Evolutionary conservation across 169 alveolate genomes (phyloP).

Genomic region (Plasmodium vivax): DNA sequence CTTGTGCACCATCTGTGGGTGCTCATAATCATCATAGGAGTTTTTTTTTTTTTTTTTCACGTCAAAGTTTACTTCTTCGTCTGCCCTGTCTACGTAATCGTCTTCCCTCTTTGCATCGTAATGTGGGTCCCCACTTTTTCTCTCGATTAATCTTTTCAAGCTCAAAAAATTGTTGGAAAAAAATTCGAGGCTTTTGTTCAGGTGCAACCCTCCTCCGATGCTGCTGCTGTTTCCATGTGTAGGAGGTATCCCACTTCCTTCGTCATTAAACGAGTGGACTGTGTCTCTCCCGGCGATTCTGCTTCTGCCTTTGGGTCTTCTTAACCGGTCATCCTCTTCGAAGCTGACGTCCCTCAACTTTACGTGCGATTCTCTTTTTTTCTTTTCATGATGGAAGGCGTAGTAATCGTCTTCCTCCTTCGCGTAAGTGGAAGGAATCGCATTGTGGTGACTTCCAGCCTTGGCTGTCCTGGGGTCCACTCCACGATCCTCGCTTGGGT

Average conservation of each 20-base stretch:
- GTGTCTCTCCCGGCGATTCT: not conserved
- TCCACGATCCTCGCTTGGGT: not conserved
- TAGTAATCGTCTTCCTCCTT: not conserved
- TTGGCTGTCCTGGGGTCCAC: not conserved
- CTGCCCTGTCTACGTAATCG: constrained; percentile 6
- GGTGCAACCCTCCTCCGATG: not conserved
- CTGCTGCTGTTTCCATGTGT: not conserved
- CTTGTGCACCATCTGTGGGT: not conserved
- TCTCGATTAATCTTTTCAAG: constrained; percentile 27
- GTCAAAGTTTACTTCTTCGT: constrained; percentile 1
- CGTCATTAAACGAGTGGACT: not conserved
- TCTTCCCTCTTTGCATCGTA: constrained; percentile 8
- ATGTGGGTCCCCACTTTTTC: not conserved
- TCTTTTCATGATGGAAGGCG: not conserved
- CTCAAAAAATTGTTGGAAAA: constrained; percentile 53
- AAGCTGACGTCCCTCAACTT: not conserved
- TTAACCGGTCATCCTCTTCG: not conserved
- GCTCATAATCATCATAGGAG: not conserved
- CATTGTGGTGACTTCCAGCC: not conserved
- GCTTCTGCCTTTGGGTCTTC: not conserved
- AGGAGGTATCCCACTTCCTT: not conserved
- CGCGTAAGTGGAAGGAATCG: not conserved
- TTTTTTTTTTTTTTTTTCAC: constrained; percentile 17
- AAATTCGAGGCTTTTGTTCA: constrained; percentile 30
- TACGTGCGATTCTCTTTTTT: not conserved